These are phyloP conservation scores for Rauvolfia tetraphylla DNA, from an alignment of 257 asterid genomes.

Conservation along the genomic window DNA sequence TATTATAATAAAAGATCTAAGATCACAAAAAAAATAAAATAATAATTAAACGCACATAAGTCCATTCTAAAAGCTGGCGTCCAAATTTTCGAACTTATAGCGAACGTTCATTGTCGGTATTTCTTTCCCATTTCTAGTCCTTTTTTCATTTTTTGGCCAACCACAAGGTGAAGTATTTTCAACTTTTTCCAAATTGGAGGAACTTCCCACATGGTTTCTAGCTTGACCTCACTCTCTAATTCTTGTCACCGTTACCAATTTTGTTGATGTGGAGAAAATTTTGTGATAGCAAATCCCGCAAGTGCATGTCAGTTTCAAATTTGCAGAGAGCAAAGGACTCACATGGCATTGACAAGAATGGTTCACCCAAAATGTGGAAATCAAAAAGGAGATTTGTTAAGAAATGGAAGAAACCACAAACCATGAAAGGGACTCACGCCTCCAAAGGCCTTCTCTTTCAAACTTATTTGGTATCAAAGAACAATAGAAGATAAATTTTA, in stretches of 20 bases:
- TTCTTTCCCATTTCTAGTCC: not conserved
- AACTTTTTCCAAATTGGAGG: not conserved
- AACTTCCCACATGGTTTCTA: constrained; percentile 3
- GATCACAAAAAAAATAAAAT: too few relatives aligned
- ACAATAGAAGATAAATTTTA: too few relatives aligned
- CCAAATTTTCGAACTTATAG: not conserved
- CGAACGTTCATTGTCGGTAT: not conserved
- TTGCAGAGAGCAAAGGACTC: not conserved
- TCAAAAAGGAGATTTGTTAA: not conserved
- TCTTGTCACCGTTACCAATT: not conserved
- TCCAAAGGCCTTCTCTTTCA: not conserved
- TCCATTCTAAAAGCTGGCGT: too few relatives aligned
- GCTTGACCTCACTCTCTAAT: not conserved
- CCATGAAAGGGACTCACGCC: not conserved
- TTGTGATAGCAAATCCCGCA: not conserved
- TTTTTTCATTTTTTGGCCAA: not conserved
- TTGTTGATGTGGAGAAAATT: not conserved
- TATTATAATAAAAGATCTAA: too few relatives aligned
- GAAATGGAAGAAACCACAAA: constrained; percentile 9
- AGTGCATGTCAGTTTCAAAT: constrained; percentile 2
- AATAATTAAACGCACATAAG: too few relatives aligned
- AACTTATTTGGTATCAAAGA: too few relatives aligned
- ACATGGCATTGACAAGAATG: constrained; percentile 9
- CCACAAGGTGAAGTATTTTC: not conserved
- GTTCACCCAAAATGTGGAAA: constrained; percentile 6